These are phyloP conservation scores for Coriaria nepalensis DNA, from an alignment of 306 rosid species.

Conservation along the genomic window DNA sequence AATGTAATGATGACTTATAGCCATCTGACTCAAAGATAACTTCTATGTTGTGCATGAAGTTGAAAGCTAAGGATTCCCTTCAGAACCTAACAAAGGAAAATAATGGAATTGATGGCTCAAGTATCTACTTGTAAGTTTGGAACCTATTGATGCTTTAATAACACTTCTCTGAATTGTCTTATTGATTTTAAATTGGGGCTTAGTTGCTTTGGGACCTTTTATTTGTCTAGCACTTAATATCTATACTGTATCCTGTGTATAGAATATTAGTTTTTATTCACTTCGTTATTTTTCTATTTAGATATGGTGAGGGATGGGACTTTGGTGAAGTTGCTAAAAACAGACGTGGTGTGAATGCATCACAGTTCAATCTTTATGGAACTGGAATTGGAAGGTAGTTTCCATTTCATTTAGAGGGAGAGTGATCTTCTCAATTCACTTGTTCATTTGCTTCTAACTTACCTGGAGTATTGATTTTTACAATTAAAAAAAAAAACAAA, in stretches of 20 bases:
- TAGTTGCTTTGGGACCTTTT: too few species aligned
- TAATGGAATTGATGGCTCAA: constrained; percentile 75
- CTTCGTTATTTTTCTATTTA: constrained; percentile 12
- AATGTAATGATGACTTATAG: constrained; percentile 5
- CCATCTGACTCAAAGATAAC: constrained; percentile 7
- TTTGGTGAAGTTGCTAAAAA: constrained; percentile 93
- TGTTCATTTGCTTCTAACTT: constrained; percentile 7
- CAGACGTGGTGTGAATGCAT: constrained; percentile 86
- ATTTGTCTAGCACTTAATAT: too few species aligned
- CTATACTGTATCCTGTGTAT: neutral
- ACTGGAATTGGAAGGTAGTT: constrained; percentile 82
- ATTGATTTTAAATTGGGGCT: too few species aligned
- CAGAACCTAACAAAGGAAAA: constrained; percentile 46
- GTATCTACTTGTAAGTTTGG: constrained; percentile 68
- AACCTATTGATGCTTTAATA: neutral
- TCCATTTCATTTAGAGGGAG: constrained; percentile 15
- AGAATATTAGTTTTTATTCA: too few species aligned
- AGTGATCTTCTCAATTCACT: neutral
- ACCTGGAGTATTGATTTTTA: constrained; percentile 6
- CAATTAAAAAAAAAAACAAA: constrained; percentile 15
- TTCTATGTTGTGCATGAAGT: constrained; percentile 34
- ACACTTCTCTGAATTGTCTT: too few species aligned
- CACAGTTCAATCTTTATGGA: constrained; percentile 70
- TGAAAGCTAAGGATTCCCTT: constrained; percentile 51
- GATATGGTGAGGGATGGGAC: constrained; percentile 99